A percentile compares a stretch with the other conserved stretches of the same genome.
phyloP scores from a whole-genome alignment of 2,329 filamentous ascomycete species.

The Aspergillus neoniger region DNA sequence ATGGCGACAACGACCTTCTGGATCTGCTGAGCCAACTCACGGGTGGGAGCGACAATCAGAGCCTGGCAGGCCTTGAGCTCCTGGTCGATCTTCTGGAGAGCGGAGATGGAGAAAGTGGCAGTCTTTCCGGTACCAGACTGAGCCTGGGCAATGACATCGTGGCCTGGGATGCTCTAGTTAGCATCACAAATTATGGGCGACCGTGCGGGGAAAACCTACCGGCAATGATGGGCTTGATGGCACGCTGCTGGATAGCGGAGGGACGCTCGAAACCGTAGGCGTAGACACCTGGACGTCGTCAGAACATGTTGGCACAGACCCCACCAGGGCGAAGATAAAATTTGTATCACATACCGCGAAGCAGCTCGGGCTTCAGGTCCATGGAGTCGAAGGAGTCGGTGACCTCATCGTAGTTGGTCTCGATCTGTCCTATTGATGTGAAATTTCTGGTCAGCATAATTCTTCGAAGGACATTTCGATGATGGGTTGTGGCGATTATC shows the following conservation, averaged over 20 bases:
- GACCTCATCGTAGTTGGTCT: slow-evolving; percentile 99
- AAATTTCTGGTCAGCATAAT: slow-evolving; percentile 16
- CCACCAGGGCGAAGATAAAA: slow-evolving; percentile 19
- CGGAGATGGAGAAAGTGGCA: slow-evolving; percentile 98
- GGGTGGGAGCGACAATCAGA: slow-evolving; percentile 94
- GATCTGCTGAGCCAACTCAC: slow-evolving; percentile 98
- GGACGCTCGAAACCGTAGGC: slow-evolving; percentile 99
- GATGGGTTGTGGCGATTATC: slow-evolving; percentile 17
- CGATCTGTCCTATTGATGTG: slow-evolving; percentile 78
- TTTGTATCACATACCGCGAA: slow-evolving; percentile 69
- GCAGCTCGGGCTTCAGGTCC: slow-evolving; percentile 94
- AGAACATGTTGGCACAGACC: slow-evolving; percentile 32
- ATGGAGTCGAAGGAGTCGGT: slow-evolving; percentile 99
- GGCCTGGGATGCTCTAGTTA: slow-evolving; percentile 58
- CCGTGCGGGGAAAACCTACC: slow-evolving; percentile 58
- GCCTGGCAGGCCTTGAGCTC: slow-evolving; percentile 96
- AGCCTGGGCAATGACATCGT: slow-evolving; percentile 99
- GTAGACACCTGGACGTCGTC: slow-evolving; percentile 71
- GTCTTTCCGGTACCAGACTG: slow-evolving; percentile 99
- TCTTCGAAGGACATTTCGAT: not conserved
- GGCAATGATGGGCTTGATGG: slow-evolving; percentile 99
- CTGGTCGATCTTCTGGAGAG: slow-evolving; percentile 97
- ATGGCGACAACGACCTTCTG: slow-evolving; percentile 99
- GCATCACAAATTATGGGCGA: not conserved
- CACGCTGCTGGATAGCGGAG: slow-evolving; percentile 99